Evolutionary conservation across 768 basidiomycete genomes (phyloP), one percentile per base, ranked within the genome.

Genomic region (Mycena pura): DNA sequence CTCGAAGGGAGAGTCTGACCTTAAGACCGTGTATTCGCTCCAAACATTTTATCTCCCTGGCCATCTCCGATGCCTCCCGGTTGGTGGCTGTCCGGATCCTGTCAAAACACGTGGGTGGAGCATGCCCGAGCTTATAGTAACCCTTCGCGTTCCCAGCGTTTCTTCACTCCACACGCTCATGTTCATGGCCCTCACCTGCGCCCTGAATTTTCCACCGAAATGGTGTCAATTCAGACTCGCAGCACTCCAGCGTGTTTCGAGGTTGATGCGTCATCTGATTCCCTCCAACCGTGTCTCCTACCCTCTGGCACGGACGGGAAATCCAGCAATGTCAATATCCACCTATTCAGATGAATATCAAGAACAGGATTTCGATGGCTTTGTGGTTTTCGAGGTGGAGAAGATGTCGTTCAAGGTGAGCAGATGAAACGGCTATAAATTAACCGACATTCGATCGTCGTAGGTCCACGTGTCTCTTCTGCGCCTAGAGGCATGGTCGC

Each of bases 321-420:
- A 24, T 29, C 45, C 25, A 13, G 3, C 27, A 27, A 22, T 7
- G 15, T 34, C 3, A 32, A 43, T 27, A 6, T 19, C 6, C 10
- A 11, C 11, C 17, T 25, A 19, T 10, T 15, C 22, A 9, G 17
- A 36, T 13, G 11, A 21, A 15, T 13, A 36, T 25, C 34, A 44
- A 15, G 32, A 11, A 14, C 19, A 8, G 8, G 34, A 27, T n/a
- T 7, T 13, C 31, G 79, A 81, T 27, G 86, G 84, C n/a, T 84
- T 85, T 64, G 84, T 83, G 66, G 74, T 87, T n/a, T 79, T 90
- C 62, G 78, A 78, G 49, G 84, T 87, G 14, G 84, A 85, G 68
- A 80, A 83, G 66, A 85, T 82, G 5, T 19, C n/a, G 29, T 21
- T 7, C 19, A 45, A 45, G 19, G 14, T 14, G 14, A 8, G 7